Evolutionary conservation across 108 stramenopile genomes (phyloP), one percentile per base, ranked within the genome.

Genomic region (Aurantiochytrium sp.): DNA sequence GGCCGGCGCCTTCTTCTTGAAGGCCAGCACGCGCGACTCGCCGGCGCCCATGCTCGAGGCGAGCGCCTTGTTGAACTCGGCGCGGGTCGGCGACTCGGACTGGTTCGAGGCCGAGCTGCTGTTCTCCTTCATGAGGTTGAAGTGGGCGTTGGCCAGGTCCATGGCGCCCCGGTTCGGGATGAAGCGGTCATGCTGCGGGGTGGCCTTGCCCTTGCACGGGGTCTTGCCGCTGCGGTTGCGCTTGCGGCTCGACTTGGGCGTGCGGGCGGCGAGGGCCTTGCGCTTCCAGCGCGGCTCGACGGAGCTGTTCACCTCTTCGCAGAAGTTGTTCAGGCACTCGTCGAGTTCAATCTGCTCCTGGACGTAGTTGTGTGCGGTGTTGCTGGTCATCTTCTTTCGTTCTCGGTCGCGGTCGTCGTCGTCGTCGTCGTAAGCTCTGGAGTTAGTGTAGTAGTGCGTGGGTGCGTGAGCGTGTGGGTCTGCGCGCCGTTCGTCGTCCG

Each of bases 1-100:
- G 45, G 91, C 95, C 32, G 99, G 99, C 6, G 97, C 98, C 92
- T 98, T 98, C 55, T 97, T 95, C 55, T 91, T 91, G 92, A 96
- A 98, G 87, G 96, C 95, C 89, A 99, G 93, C 55, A 99, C 95
- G 32, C 94, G 90, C 17, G 53, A 45, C n/a, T 55, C 30, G 12
- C 55, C 54, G 19, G 55, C 27, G 52, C 89, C 68, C 55, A 55
- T 22, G 87, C 90, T 24, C 68, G 52, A 32, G 50, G 50, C 87
- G 15, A 91, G 85, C 1, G 89, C 68, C 55, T 91, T 90, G 37
- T 86, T 81, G 73, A 81, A 81, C 45, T 81, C 73, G 30, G 73
- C 73, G n/a, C 73, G 73, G 24, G 54, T 52, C 54, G 65, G 55
- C 85, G 89, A 69, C 34, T 89, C 90, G 3, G 19, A 89, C 34